Evolutionary conservation across 2,329 filamentous ascomycete species (phyloP), one percentile per base, ranked within the genome.

Genomic region (Trichoderma sp.): DNA sequence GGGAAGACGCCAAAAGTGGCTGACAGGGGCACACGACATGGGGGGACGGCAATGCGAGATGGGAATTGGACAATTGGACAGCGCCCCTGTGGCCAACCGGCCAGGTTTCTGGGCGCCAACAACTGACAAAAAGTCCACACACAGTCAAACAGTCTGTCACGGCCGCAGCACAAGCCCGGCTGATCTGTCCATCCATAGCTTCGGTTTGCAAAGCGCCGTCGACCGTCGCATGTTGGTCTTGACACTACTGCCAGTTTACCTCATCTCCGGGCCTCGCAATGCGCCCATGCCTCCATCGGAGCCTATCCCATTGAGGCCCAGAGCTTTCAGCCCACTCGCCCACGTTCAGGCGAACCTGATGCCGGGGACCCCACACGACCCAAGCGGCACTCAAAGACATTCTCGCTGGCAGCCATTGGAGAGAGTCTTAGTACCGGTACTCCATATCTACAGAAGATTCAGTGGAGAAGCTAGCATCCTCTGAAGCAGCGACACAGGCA

Each of bases 301-400:
- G 67, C 34, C 39, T 47, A 63, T 63, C 39, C 18, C 28, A 21
- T 65, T 51, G 15, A 66, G 24, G 24, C 60, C 14, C 51, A 32
- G 18, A 24, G 18, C 51, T 15, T 65, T 34, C 58, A 71, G 36
- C 43, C 56, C 32, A 56, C 43, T 62, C 63, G 39, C 57, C 43
- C 56, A 39, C 28, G 24, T 47, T 62, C 53, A 47, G 36, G 28
- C 26, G 28, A 39, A 51, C 28, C 43, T 56, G 34, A 66, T 57
- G 64, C 71, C 64, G 71, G 71, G 70, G 64, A 63, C 71, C 71
- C 71, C 71, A 72, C 71, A 65, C 62, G 28, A 58, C 57, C 60
- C 53, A 30, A 60, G 56, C 24, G 39, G 39, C 53, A 57, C n/a
- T 43, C 53, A 32, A 70, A 69, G 64, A 57, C 57, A 57, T 69